Percentiles rank a stretch among this genome's conserved stretches.
Evolutionary conservation across 2,329 filamentous ascomycete species (phyloP).

Genomic region (Sordariomycetes sp.): DNA sequence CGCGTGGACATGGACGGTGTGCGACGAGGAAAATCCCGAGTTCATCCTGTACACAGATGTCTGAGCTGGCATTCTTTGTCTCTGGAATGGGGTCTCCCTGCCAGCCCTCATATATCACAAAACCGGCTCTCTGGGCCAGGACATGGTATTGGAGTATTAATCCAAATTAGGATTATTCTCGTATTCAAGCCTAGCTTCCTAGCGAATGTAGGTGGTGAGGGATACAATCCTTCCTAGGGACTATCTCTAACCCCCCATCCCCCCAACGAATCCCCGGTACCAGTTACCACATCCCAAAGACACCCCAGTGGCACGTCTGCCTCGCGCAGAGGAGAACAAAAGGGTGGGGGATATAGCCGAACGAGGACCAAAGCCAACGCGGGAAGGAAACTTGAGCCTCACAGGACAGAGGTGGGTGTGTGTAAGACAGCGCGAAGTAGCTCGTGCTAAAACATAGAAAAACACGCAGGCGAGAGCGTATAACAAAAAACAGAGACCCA

Average conservation of each 20-base stretch:
- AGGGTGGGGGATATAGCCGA: neutral
- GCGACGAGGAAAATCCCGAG: slow-evolving; percentile 18
- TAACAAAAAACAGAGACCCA: neutral
- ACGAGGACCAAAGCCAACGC: neutral
- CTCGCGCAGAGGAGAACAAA: neutral
- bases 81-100: neutral
- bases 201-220: neutral
- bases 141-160: neutral
- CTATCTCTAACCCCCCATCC: neutral
- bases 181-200: neutral
- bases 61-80: slow-evolving; percentile 8
- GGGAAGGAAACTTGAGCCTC: neutral
- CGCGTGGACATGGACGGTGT: slow-evolving; percentile 26
- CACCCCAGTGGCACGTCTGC: neutral
- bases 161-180: neutral
- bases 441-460: neutral
- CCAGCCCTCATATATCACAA: neutral
- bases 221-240: neutral
- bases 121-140: neutral
- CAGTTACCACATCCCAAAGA: neutral
- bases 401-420: neutral
- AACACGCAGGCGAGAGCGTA: neutral
- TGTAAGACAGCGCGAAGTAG: neutral
- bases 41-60: slow-evolving; percentile 26
- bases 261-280: neutral